phyloP scores from a whole-genome alignment of 2,329 filamentous ascomycete genomes.

The Fusarium goolgardi region DNA sequence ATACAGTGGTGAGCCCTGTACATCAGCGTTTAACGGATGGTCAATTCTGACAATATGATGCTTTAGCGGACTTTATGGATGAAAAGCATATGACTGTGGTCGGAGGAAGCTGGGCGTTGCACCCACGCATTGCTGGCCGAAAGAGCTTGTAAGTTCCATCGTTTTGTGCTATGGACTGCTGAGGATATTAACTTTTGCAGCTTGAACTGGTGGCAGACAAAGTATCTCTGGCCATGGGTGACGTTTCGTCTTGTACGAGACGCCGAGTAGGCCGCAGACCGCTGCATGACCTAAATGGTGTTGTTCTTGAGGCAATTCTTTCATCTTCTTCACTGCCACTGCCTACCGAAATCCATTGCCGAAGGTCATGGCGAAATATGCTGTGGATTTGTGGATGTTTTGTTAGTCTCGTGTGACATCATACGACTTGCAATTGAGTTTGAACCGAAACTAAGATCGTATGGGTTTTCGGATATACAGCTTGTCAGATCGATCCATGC shows the following conservation, averaged over 20 bases:
- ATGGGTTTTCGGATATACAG: constrained; percentile 30
- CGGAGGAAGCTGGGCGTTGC: constrained; percentile 32
- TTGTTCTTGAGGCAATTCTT: neutral
- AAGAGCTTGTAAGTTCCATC: constrained; percentile 32
- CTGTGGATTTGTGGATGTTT: constrained; percentile 23
- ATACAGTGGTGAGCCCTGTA: constrained; percentile 18
- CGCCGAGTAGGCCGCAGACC: neutral
- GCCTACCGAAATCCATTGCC: constrained; percentile 17
- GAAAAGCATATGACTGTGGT: constrained; percentile 21
- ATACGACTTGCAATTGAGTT: constrained; percentile 33
- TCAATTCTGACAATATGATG: neutral
- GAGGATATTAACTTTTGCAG: neutral
- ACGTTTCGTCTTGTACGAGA: constrained; percentile 30
- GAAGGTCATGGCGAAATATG: constrained; percentile 13
- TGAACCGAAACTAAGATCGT: neutral
- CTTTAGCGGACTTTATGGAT: constrained; percentile 34
- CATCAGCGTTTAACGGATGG: rapidly evolving
- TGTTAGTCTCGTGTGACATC: constrained; percentile 32
- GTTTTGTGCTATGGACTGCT: rapidly evolving
- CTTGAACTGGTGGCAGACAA: constrained; percentile 39
- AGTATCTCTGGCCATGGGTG: constrained; percentile 32
- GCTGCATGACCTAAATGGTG: too few relatives aligned
- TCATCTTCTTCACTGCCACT: neutral
- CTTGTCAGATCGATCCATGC: neutral
- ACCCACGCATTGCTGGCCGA: constrained; percentile 23